Evolutionary conservation across 2,329 filamentous ascomycete genomes (phyloP).

Genomic region (Penicillium sp.): DNA sequence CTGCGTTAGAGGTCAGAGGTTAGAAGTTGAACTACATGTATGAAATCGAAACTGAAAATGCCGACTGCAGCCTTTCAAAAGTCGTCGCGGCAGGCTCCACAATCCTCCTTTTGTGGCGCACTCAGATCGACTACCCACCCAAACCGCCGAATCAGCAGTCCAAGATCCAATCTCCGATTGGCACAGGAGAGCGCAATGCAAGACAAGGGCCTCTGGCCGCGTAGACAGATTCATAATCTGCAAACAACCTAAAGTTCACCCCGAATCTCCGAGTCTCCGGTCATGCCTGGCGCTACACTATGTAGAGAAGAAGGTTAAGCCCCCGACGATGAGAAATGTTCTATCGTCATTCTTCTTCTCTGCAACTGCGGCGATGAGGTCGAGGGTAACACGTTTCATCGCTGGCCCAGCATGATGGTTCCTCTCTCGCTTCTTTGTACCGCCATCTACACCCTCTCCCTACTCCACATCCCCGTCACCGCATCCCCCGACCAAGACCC

Average conservation of each 20-base stretch:
- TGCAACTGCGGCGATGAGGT: background rate
- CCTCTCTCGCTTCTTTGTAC: background rate
- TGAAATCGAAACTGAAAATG: background rate
- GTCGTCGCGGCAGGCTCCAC: constrained; percentile 3
- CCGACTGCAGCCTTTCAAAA: background rate
- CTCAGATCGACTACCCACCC: background rate
- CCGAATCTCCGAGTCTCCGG: no score
- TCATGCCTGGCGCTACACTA: no score
- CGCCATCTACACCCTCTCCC: background rate
- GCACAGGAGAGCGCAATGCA: background rate
- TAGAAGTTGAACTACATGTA: no score
- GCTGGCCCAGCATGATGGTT: background rate
- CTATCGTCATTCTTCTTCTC: background rate
- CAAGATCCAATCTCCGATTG: background rate
- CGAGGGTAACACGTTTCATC: background rate
- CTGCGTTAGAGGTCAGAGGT: no score
- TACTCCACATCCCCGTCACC: background rate
- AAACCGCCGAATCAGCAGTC: background rate
- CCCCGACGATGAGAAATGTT: background rate
- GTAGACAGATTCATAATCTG: no score
- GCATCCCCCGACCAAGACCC: constrained; percentile 5
- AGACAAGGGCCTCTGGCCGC: no score
- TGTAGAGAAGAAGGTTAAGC: background rate
- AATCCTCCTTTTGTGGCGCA: background rate
- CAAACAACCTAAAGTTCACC: no score